Percentiles rank a stretch among this genome's conserved stretches.
These are phyloP conservation scores for Eucalyptus leucophloia DNA, from an alignment of 345 rosid genomes.

Conservation along the genomic window DNA sequence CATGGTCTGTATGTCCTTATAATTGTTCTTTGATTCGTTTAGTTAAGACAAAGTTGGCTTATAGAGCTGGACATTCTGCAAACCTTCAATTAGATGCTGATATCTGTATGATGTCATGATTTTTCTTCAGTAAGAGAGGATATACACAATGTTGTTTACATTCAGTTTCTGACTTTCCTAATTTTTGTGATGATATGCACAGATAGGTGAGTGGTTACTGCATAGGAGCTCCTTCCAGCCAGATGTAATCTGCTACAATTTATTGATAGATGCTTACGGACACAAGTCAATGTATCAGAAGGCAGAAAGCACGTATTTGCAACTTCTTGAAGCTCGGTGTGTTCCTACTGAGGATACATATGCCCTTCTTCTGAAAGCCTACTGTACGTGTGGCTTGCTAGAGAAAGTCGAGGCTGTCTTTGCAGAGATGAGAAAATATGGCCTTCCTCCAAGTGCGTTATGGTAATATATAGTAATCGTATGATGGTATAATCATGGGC, in stretches of 20 bases:
- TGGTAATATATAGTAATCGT: neutral
- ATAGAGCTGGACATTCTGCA: neutral
- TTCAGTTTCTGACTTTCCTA: neutral
- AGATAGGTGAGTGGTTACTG: constrained; percentile 88
- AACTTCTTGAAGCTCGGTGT: constrained; percentile 66
- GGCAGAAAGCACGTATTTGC: constrained; percentile 58
- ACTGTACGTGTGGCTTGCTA: constrained; percentile 42
- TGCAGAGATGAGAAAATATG: constrained; percentile 63
- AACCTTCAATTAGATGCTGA: neutral
- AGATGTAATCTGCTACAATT: constrained; percentile 80
- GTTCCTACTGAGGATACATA: constrained; percentile 88
- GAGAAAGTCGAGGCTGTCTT: constrained; percentile 71
- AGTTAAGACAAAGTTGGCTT: neutral
- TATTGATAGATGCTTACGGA: constrained; percentile 88
- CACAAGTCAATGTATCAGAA: constrained; percentile 47
- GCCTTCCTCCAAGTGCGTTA: constrained; percentile 68
- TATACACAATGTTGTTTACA: neutral
- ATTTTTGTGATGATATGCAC: neutral
- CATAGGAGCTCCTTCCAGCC: constrained; percentile 69
- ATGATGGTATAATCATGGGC: neutral
- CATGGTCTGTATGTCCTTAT: neutral
- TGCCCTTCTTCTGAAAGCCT: constrained; percentile 75
- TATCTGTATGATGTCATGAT: neutral
- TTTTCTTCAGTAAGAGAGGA: neutral
- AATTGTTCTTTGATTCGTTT: neutral